Conservation (phyloP, 1,284 basidiomycete genomes). For the Vanrija pseudolonga region DNA sequence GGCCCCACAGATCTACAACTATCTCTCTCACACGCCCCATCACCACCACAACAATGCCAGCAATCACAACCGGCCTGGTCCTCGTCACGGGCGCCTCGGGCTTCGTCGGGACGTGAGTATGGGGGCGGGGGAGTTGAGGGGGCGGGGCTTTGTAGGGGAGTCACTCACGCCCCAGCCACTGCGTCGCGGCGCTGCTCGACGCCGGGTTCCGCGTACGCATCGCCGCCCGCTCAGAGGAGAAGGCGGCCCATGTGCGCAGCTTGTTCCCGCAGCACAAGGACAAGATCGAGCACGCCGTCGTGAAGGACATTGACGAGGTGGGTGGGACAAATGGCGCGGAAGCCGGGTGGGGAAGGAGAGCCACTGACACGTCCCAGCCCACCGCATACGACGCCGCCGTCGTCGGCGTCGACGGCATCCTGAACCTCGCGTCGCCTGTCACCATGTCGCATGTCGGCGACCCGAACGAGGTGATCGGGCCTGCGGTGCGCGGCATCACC, state of each 20-base stretch:
- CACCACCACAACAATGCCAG: slow-evolving; percentile 43
- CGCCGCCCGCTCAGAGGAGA: background rate
- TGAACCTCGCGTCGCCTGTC: slow-evolving; percentile 25
- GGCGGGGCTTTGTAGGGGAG: too few species aligned
- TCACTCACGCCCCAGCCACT: too few species aligned
- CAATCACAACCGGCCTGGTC: slow-evolving; percentile 47
- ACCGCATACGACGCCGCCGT: slow-evolving; percentile 66
- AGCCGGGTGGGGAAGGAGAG: too few species aligned
- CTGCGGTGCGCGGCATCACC: slow-evolving; percentile 2
- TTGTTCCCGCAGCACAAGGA: slow-evolving; percentile 47
- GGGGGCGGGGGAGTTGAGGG: too few species aligned
- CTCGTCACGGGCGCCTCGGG: slow-evolving; percentile 47
- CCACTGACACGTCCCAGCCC: slow-evolving; percentile 42
- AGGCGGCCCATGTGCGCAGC: slow-evolving; percentile 22
- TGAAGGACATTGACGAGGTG: background rate
- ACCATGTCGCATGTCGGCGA: background rate
- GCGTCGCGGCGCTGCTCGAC: background rate
- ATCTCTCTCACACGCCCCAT: too few species aligned
- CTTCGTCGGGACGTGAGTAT: slow-evolving; percentile 34
- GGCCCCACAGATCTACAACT: too few species aligned
- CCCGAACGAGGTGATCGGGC: slow-evolving; percentile 1
- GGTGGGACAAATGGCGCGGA: too few species aligned
- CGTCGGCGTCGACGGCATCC: slow-evolving; percentile 61
- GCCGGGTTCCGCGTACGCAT: background rate
- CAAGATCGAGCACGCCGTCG: background rate